Evolutionary conservation across 331 rosid species (phyloP).

Genomic region (Erythrophleum ivorense): DNA sequence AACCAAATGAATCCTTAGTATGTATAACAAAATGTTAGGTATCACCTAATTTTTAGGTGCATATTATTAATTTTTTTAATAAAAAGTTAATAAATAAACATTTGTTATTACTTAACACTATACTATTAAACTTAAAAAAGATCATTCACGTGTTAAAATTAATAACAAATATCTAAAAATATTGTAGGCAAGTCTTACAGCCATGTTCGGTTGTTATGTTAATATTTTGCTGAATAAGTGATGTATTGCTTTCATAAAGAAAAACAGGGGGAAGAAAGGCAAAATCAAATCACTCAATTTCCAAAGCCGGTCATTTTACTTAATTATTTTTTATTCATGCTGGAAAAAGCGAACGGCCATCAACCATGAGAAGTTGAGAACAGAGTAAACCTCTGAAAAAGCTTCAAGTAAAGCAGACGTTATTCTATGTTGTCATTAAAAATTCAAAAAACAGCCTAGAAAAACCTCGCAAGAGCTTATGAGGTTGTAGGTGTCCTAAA

Average conservation of each 20-base stretch:
- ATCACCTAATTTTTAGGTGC: too few relatives aligned
- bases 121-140: too few relatives aligned
- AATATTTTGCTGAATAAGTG: background rate
- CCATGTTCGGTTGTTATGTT: background rate
- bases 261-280: background rate
- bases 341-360: constrained; percentile 43
- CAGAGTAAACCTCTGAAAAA: constrained; percentile 55
- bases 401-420: constrained; percentile 60
- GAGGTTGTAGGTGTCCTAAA: constrained; percentile 40
- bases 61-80: too few relatives aligned
- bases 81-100: too few relatives aligned
- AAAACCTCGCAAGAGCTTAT: constrained; percentile 42
- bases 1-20: too few relatives aligned
- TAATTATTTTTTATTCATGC: background rate
- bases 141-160: background rate
- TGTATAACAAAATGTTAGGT: too few relatives aligned
- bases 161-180: background rate
- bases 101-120: too few relatives aligned
- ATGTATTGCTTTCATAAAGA: background rate
- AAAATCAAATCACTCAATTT: constrained; percentile 28
- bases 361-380: constrained; percentile 35
- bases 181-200: background rate
- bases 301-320: background rate
- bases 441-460: constrained; percentile 44
- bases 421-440: constrained; percentile 50